Evolutionary conservation across 1,284 basidiomycete genomes (phyloP), one percentile per base, ranked within the genome.

Genomic region (Heterobasidion irregulare): DNA sequence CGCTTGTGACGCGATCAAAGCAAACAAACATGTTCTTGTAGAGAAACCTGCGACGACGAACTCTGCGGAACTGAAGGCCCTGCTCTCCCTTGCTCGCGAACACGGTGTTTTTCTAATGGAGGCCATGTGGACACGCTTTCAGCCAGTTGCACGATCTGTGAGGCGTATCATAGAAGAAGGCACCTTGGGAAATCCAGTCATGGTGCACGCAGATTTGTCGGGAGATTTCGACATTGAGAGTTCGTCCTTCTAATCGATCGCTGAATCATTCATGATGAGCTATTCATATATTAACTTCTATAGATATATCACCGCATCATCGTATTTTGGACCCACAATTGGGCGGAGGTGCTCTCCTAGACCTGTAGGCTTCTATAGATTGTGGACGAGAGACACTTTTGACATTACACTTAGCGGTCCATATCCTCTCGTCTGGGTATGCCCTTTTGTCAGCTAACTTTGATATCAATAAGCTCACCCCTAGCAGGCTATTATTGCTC

Each of bases 41-140:
- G 92, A 95, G 72, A 94, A 94, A 65, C 84, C 86, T 0, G 80
- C 85, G 26, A 89, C 86, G 1, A 77, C 70, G 53, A 89, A 87
- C 63, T 71, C 74, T 5, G 76, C 82, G 6, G 86, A 90, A 62
- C 72, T 87, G 19, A 75, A 81, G 47, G 80, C 84, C 52, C 76
- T 96, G 35, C 70, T 92, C 19, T 69, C 72, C 8, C 78, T 92
- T 19, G 92, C 94, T 0, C 86, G 84, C 66, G 79, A 89, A 67
- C 75, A 86, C 62, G 79, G 83, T 12, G 76, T 92, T 2, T 94
- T 94, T 75, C 82, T 94, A 63, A 94, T 94, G 92, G 92, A 94
- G 70, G 92, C 85, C 2, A 76, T 92, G 68, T 88, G 84, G 86
- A 92, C 89, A 8, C 76, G 88, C 33, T 92, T 91, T 72, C 84